Evolutionary conservation across 2,329 filamentous ascomycete species (phyloP).

Genomic region (Diplodia corticola): DNA sequence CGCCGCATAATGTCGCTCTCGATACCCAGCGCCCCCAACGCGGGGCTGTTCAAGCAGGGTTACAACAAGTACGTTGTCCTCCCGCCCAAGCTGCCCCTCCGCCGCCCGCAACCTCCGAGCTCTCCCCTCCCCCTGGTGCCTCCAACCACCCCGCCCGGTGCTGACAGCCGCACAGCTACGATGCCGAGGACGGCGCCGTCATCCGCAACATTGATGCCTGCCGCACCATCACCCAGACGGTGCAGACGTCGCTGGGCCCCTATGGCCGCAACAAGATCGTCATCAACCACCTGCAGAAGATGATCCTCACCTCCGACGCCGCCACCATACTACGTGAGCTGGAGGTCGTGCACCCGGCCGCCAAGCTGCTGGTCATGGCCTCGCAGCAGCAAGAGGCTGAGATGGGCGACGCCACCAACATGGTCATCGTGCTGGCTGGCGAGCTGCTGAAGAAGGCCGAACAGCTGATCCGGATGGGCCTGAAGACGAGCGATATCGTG

Average conservation of each 20-base stretch:
- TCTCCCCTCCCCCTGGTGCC: slow-evolving; percentile 10
- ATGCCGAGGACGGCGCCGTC: slow-evolving; percentile 97
- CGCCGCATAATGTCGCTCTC: slow-evolving; percentile 78
- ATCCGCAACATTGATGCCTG: slow-evolving; percentile 98
- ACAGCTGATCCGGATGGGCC: slow-evolving; percentile 90
- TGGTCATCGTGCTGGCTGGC: slow-evolving; percentile 93
- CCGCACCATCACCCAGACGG: slow-evolving; percentile 90
- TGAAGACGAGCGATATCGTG: slow-evolving; percentile 98
- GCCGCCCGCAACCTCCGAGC: slow-evolving; percentile 25
- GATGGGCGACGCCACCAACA: slow-evolving; percentile 97
- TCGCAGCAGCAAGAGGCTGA: slow-evolving; percentile 98
- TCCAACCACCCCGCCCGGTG: slow-evolving; percentile 25
- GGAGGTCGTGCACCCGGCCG: slow-evolving; percentile 96
- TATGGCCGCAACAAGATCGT: slow-evolving; percentile 99
- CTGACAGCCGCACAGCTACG: slow-evolving; percentile 69
- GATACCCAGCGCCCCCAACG: slow-evolving; percentile 91
- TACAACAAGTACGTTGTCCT: slow-evolving; percentile 78
- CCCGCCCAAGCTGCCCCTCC: slow-evolving; percentile 27
- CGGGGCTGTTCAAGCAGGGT: slow-evolving; percentile 90
- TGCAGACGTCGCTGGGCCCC: slow-evolving; percentile 93
- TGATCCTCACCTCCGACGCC: slow-evolving; percentile 97
- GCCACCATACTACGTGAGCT: slow-evolving; percentile 96
- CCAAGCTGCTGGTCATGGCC: slow-evolving; percentile 97
- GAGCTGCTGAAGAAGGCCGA: slow-evolving; percentile 97
- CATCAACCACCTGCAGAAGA: slow-evolving; percentile 99